These are phyloP conservation scores for Phytophthora constricta DNA, from an alignment of 352 stramenopile genomes.

Conservation along the genomic window DNA sequence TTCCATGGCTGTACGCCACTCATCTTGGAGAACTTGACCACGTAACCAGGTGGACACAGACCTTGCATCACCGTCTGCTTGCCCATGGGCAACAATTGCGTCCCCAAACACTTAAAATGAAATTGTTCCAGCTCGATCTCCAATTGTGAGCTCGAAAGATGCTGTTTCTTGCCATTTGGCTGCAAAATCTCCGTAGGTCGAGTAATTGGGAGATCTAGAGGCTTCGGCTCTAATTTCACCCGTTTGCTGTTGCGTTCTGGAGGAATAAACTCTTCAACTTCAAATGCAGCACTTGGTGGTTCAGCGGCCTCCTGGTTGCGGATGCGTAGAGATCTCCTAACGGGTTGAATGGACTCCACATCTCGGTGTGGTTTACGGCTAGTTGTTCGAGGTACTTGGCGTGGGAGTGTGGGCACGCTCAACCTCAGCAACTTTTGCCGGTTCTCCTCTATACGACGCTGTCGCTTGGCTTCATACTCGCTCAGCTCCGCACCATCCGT, in stretches of 20 bases:
- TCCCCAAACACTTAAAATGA: slow-evolving; percentile 53
- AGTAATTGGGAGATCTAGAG: neutral
- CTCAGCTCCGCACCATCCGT: slow-evolving; percentile 23
- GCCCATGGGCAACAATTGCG: slow-evolving; percentile 49
- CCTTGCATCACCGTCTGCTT: slow-evolving; percentile 52
- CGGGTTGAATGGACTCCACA: neutral
- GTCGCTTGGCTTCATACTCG: slow-evolving; percentile 58
- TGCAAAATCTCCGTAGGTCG: neutral
- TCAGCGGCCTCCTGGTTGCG: neutral
- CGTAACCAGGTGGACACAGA: slow-evolving; percentile 34
- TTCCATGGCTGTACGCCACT: slow-evolving; percentile 48
- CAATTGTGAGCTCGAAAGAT: slow-evolving; percentile 23
- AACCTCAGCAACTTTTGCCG: slow-evolving; percentile 41
- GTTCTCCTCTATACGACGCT: slow-evolving; percentile 53
- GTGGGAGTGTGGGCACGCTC: slow-evolving; percentile 21
- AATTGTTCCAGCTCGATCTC: slow-evolving; percentile 45
- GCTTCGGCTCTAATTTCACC: neutral
- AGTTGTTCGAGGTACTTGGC: neutral
- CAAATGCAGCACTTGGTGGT: neutral
- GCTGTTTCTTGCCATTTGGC: slow-evolving; percentile 1
- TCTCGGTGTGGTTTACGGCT: neutral
- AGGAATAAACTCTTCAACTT: neutral
- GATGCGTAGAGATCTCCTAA: slow-evolving; percentile 15
- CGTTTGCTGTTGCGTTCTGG: neutral
- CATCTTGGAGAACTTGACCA: slow-evolving; percentile 41